Conservation (phyloP, 2,329 filamentous ascomycete genomes). For the Diaporthe helianthi region DNA sequence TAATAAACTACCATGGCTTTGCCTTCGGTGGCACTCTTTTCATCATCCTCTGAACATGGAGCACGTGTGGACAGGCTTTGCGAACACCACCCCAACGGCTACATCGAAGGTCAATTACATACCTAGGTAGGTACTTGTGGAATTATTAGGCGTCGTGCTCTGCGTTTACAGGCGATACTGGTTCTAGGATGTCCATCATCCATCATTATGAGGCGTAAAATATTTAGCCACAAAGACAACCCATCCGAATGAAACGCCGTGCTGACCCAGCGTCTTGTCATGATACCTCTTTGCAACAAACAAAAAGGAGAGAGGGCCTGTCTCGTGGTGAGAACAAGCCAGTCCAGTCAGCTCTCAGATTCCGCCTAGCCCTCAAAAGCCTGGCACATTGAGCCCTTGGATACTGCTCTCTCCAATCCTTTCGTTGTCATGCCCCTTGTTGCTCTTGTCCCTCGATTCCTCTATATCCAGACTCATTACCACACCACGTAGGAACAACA, state of each 20-base stretch:
- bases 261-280: slow-evolving; percentile 13
- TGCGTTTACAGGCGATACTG: background rate
- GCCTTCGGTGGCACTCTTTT: background rate
- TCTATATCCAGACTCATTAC: background rate
- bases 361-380: background rate
- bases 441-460: background rate
- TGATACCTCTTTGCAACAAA: background rate
- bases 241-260: slow-evolving; percentile 11
- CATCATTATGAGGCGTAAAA: background rate
- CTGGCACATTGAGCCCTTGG: background rate
- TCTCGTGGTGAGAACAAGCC: background rate
- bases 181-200: slow-evolving; percentile 20
- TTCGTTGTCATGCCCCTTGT: background rate
- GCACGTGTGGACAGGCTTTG: too few species aligned
- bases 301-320: background rate
- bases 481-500: background rate
- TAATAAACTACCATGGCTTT: background rate
- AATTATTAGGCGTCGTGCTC: background rate
- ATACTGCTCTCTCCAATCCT: background rate
- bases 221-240: background rate
- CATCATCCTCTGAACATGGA: background rate
- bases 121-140: background rate
- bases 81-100: too few species aligned
- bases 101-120: background rate
- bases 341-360: background rate